Base-by-base conservation (phyloP, 441 rosid species). In the Daphne laureola region DNA sequence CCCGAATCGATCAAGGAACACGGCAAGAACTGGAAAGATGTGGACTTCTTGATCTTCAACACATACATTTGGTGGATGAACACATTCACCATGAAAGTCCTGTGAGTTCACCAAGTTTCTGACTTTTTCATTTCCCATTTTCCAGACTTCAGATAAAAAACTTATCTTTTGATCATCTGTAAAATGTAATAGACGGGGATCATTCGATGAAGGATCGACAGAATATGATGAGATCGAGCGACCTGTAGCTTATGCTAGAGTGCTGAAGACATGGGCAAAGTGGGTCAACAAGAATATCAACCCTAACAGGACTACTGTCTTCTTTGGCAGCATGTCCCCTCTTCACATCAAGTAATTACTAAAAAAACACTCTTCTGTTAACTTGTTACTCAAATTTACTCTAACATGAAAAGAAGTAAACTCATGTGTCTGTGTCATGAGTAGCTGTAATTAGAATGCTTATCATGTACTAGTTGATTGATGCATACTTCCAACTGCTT, bases 51-150 rank as follows among this genome's bases (percentile, higher is more conserved):
- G 59, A 66, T 92, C 17, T 92, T 92, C 63, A 92, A 92, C 67
- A 78, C 98, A 9, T 91, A 92, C 70, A 89, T 86, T 9, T 92
- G 98, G 98, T 92, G 98, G 98, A 89, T 92, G 95, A 89, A 92
- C 81, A 81, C 95, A 40, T 73, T 72, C 64, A 17, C 40, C 43
- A 84, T 88, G 77, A 92, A 88, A 84, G 78, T 86, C 59, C 56
- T 89, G 98, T 92, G 73, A 75, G 96, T 76, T n/a, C 1, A 12
- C 51, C 3, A 12, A 3, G 35, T n/a, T 11, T 11, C 55, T 47
- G 51, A 12, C 4, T 9, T 17, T 4, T 23, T 12, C 38, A 12
- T 12, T 17, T 18, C 3, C 8, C 14, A 8, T 14, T 49, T 21
- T 13, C 0, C 1, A 12, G 17, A 47, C 8, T n/a, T 46, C 40